Conservation (phyloP, 2,329 filamentous ascomycete species). For the Colletotrichum sp. region DNA sequence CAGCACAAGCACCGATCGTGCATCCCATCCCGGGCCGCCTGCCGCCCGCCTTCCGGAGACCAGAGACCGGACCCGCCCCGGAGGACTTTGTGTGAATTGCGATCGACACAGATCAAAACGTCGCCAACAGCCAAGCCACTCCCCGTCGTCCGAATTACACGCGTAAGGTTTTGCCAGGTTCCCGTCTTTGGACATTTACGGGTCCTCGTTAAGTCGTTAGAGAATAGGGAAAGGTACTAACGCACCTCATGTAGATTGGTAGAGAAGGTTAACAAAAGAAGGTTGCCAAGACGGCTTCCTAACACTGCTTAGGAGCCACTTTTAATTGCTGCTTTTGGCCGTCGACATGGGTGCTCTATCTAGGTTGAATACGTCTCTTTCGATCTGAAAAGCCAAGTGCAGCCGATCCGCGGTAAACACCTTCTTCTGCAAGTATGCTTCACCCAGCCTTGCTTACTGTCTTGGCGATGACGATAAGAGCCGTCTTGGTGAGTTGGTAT, state of each 20-base stretch:
- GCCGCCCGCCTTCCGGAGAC: background rate
- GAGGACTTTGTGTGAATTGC: background rate
- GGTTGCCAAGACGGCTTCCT: background rate
- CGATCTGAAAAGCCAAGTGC: background rate
- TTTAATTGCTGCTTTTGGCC: background rate
- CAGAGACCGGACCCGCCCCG: background rate
- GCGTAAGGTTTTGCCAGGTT: background rate
- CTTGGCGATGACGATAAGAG: background rate
- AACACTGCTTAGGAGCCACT: background rate
- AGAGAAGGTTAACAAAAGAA: background rate
- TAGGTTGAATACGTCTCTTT: background rate
- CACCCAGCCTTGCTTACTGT: background rate
- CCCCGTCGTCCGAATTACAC: background rate
- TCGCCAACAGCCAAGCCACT: background rate
- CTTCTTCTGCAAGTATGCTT: background rate
- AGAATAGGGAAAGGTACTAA: background rate
- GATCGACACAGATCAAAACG: background rate
- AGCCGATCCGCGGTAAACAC: background rate
- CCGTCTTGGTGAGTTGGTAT: background rate
- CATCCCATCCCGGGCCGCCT: background rate
- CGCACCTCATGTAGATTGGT: background rate
- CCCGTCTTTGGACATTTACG: background rate
- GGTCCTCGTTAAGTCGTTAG: background rate
- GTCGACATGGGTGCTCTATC: background rate
- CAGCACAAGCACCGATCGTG: background rate